Base-by-base conservation (phyloP, 2,329 filamentous ascomycete species). In the Amauroascus niger region DNA sequence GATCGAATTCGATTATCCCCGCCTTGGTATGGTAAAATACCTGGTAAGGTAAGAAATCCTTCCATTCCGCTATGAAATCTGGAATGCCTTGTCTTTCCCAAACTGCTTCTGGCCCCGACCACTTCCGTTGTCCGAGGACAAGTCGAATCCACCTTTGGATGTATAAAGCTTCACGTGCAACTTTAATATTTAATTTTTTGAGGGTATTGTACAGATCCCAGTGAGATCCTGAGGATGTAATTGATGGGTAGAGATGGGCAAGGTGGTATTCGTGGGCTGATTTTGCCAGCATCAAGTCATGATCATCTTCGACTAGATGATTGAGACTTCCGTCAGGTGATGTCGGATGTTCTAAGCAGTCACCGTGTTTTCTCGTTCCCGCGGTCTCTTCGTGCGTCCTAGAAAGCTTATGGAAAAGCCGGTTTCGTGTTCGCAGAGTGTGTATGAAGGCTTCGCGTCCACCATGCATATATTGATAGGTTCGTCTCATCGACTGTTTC, bases 41-140 rank as follows among this genome's bases (percentile, higher is more conserved):
- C 1, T 59, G 57, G 20, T 66, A 64, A 0, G 71, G 71, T 6
- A 80, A 52, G 54, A 79, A 77, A 39, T 69, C 67, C 11, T 63
- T 63, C 66, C 78, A 79, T 60, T 78, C 74, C 45, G 67, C 62
- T n/a, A 79, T 58, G 28, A 76, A 60, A 6, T 66, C 61, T 1
- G 77, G 77, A 2, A 78, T 59, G 1, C 65, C 53, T 14, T 64
- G 60, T 13, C 60, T 59, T 39, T 66, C 59, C 71, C 69, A 74
- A 9, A 41, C 54, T 6, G 48, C 50, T 14, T 59, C 58, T 32
- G 56, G 47, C 13, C 61, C 58, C 6, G n/a, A 18, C 56, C 58
- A 60, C 16, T 56, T 54, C 28, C 52, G 39, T 20, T 55, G 51
- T 11, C 40, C 18, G n/a, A 61, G 33, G 11, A 60, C 33, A 11